These are phyloP conservation scores for Jaapia argillacea DNA, from an alignment of 768 basidiomycete genomes.

Conservation along the genomic window DNA sequence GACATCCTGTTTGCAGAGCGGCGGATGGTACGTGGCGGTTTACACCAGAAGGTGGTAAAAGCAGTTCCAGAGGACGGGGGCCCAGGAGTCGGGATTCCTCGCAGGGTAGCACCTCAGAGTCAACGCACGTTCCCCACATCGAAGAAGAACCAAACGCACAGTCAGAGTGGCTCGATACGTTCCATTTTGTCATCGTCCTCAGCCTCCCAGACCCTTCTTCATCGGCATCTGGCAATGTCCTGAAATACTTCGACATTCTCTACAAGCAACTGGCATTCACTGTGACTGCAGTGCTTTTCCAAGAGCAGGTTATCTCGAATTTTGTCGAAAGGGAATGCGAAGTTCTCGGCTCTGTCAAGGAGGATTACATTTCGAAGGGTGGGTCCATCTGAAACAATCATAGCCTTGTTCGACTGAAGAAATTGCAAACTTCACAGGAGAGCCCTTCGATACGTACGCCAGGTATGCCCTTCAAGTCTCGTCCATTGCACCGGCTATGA, in stretches of 20 bases:
- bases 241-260: conserved; percentile 76
- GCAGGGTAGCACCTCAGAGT: conserved; percentile 19
- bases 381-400: background rate
- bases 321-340: conserved; percentile 84
- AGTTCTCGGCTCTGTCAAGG: conserved; percentile 56
- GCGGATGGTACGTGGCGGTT: conserved; percentile 68
- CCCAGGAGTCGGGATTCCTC: conserved; percentile 33
- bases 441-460: conserved; percentile 47
- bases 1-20: conserved; percentile 85
- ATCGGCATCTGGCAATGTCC: conserved; percentile 64
- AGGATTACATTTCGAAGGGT: conserved; percentile 62
- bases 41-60: conserved; percentile 46
- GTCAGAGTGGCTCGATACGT: conserved; percentile 55
- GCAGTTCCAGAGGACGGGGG: conserved; percentile 45
- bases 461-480: conserved; percentile 51
- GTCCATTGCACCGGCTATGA: conserved; percentile 73
- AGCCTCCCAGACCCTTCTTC: conserved; percentile 89
- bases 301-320: conserved; percentile 79
- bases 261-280: conserved; percentile 88
- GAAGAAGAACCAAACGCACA: conserved; percentile 16
- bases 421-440: conserved; percentile 33
- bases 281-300: conserved; percentile 84
- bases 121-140: conserved; percentile 15
- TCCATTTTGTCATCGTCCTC: conserved; percentile 81
- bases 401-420: background rate